A percentile compares a stretch with the other conserved stretches of the same genome.
phyloP scores from a whole-genome alignment of 495 filamentous ascomycete species.

The Hypoxylon trugodes region DNA sequence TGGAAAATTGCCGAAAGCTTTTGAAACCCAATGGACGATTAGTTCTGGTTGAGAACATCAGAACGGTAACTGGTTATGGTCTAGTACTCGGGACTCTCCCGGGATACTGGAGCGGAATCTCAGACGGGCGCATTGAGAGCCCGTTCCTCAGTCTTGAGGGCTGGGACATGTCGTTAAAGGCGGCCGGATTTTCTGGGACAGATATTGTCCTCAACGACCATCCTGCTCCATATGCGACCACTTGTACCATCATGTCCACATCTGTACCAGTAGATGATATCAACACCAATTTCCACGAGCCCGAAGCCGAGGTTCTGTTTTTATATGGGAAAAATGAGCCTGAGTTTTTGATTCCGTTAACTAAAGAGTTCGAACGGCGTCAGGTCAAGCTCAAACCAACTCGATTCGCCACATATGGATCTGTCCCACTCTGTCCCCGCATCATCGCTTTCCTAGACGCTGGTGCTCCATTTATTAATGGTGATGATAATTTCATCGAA shows the following conservation, averaged over 20 bases:
- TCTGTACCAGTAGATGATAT: neutral
- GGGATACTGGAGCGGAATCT: conserved; percentile 51
- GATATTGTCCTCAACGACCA: conserved; percentile 42
- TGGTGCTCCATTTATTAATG: conserved; percentile 17
- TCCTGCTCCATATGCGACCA: conserved; percentile 18
- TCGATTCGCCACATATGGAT: too few species aligned
- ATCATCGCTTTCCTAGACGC: conserved; percentile 35
- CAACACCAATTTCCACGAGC: neutral
- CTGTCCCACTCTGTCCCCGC: conserved; percentile 3
- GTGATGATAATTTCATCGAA: conserved; percentile 14
- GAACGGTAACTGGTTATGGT: conserved; percentile 18
- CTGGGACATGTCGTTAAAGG: conserved; percentile 52
- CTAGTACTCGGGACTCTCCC: conserved; percentile 26
- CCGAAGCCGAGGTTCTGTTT: neutral
- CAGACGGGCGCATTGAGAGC: conserved; percentile 45
- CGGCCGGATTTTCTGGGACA: conserved; percentile 54
- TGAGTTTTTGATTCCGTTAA: too few species aligned
- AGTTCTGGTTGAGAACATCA: conserved; percentile 40
- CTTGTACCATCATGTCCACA: conserved; percentile 24
- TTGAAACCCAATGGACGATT: conserved; percentile 53
- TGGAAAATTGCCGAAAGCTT: conserved; percentile 54
- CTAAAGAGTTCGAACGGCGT: too few species aligned
- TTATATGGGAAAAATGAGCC: neutral
- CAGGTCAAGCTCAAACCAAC: too few species aligned
- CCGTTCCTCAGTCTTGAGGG: conserved; percentile 43